Conservation (phyloP, 768 basidiomycete species). For the Tylopilus intermedius region DNA sequence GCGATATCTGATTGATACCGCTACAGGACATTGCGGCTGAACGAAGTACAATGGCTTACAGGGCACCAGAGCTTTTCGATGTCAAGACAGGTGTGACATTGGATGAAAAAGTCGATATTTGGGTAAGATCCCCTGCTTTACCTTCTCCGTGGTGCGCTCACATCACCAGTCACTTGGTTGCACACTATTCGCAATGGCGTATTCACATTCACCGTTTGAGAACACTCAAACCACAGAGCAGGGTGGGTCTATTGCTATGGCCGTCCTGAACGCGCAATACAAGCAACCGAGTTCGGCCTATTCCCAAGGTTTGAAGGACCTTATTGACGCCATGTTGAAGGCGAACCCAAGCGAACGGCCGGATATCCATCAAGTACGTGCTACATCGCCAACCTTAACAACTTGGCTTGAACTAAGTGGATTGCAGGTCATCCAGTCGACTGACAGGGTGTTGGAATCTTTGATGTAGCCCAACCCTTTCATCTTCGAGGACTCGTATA, state of each 20-base stretch:
- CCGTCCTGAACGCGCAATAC: conserved; percentile 89
- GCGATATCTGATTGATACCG: neutral
- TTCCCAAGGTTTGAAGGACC: conserved; percentile 71
- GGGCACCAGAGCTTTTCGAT: conserved; percentile 96
- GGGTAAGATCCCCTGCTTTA: conserved; percentile 50
- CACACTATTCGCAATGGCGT: conserved; percentile 90
- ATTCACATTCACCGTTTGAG: conserved; percentile 95
- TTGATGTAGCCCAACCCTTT: conserved; percentile 36
- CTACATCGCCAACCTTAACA: neutral
- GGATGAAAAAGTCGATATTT: conserved; percentile 95
- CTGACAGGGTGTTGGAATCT: conserved; percentile 58
- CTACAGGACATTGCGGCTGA: conserved; percentile 88
- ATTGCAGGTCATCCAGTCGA: conserved; percentile 58
- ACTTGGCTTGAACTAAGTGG: neutral
- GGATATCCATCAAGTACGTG: conserved; percentile 72
- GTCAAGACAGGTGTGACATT: conserved; percentile 84
- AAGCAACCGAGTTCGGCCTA: conserved; percentile 85
- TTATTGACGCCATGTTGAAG: conserved; percentile 84
- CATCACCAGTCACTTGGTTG: conserved; percentile 83
- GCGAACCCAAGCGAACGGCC: conserved; percentile 80
- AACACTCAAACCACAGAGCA: conserved; percentile 87
- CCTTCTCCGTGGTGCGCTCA: conserved; percentile 5
- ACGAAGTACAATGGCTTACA: conserved; percentile 97
- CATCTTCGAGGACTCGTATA: neutral
- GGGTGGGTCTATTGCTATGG: conserved; percentile 97